Evolutionary conservation across 1,284 basidiomycete genomes (phyloP).

Genomic region (Chiua sp.): DNA sequence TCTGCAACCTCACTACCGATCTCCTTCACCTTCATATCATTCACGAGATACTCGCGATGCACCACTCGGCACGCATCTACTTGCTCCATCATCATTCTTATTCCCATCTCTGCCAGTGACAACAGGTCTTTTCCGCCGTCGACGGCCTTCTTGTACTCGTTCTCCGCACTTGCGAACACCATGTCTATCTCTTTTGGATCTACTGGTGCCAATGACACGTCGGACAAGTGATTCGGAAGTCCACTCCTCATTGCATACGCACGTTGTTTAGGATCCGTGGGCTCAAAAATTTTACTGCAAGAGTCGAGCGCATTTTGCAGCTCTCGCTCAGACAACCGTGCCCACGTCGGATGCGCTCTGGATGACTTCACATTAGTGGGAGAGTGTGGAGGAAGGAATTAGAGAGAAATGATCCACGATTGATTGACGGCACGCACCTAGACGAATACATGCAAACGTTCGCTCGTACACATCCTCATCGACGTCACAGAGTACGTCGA

Average conservation of each 20-base stretch:
- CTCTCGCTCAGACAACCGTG: conserved; percentile 68
- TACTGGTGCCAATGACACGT: conserved; percentile 51
- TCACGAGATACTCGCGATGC: conserved; percentile 41
- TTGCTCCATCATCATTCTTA: conserved; percentile 53
- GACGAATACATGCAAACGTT: conserved; percentile 59
- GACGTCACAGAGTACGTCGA: conserved; percentile 55
- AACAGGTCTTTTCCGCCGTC: background rate
- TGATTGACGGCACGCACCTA: conserved; percentile 42
- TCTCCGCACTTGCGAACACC: conserved; percentile 12
- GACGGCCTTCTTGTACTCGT: too few relatives aligned
- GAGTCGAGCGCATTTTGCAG: conserved; percentile 68
- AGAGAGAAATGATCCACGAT: too few relatives aligned
- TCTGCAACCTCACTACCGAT: conserved; percentile 50
- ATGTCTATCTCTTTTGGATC: conserved; percentile 47
- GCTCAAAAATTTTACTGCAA: conserved; percentile 60
- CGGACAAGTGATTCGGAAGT: conserved; percentile 43
- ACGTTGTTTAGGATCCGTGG: conserved; percentile 60
- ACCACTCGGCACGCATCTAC: conserved; percentile 52
- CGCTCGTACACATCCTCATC: conserved; percentile 64
- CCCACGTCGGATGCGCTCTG: conserved; percentile 80
- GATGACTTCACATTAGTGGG: conserved; percentile 57
- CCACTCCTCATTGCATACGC: conserved; percentile 11
- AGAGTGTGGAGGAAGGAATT: background rate
- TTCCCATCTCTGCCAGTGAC: conserved; percentile 27
- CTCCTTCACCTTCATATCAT: conserved; percentile 58